Base-by-base conservation (phyloP, 306 rosid genomes). In the Citrullus colocynthis region DNA sequence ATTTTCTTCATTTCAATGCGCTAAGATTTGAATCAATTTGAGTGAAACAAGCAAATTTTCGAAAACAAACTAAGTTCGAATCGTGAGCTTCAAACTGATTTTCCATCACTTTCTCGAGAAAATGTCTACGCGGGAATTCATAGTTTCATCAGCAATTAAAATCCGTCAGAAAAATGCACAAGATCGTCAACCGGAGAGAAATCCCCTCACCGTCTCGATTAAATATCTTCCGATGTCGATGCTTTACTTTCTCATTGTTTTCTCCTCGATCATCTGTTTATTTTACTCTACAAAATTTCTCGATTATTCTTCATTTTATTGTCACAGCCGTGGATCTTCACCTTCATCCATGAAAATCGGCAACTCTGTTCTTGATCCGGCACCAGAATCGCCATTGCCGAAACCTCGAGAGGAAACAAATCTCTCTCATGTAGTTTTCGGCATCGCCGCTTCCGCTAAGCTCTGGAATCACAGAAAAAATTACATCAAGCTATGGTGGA, bases 401-500 rank as follows among this genome's bases (percentile, higher is more conserved):
- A 21, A 58, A 21, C 74, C 79, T 13, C 7, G 16, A 9, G 72
- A 78, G 56, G 36, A 84, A 79, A 93, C 96, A 17, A 85, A 85
- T 69, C 74, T 93, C 76, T 84, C 89, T 36, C 95, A 93, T 82
- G 76, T 91, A 71, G 96, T 89, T 1, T 93, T 93, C 32, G 93
- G 96, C 36, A 86, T 91, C 20, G 96, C 85, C 17, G 93, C 95
- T 28, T 93, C 93, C 1, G 85, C 95, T 8, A 88, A 89, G 20
- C 89, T 89, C 20, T 93, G 93, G 93, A 79, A 69, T 34, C 83
- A 84, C 28, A 80, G 98, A 32, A 93, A 93, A 86, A 86, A 24
- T 75, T 89, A 91, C 87, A 80, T 93, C 52, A 91, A 89, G 81
- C 85, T 83, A 0, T 93, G 95, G 97, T 93, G 95, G 90, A 85